phyloP scores from a whole-genome alignment of 1,284 basidiomycete species.

The Anthracocystis walkeri region DNA sequence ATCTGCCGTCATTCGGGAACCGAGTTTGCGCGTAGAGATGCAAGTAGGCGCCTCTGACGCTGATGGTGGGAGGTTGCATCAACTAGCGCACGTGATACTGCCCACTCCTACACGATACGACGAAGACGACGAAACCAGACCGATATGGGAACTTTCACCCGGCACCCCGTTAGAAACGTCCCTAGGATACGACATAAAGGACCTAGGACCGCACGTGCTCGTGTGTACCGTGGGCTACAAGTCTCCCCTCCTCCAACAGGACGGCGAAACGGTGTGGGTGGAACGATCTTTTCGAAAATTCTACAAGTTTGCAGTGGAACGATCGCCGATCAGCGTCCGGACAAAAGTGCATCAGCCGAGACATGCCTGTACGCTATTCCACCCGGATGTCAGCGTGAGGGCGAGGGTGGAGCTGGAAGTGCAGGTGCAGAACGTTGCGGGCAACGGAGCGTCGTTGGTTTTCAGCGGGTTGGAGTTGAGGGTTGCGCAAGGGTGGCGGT shows the following conservation, averaged over 20 bases:
- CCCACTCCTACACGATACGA: conserved; percentile 13
- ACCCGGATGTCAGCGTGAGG: conserved; percentile 36
- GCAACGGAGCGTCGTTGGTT: conserved; percentile 33
- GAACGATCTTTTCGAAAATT: conserved; percentile 63
- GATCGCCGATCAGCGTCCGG: conserved; percentile 60
- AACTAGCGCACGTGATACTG: conserved; percentile 36
- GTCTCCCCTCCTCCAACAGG: background rate
- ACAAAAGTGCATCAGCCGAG: conserved; percentile 65
- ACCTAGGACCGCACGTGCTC: conserved; percentile 63
- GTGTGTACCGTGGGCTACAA: conserved; percentile 66
- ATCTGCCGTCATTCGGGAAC: conserved; percentile 33
- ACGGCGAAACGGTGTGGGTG: conserved; percentile 22
- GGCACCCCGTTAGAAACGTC: conserved; percentile 44
- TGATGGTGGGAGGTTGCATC: conserved; percentile 24
- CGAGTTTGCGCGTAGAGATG: conserved; percentile 62
- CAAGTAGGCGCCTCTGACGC: conserved; percentile 42
- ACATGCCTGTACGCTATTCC: conserved; percentile 29
- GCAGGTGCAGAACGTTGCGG: conserved; percentile 62
- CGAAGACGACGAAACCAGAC: background rate
- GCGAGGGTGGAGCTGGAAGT: conserved; percentile 64
- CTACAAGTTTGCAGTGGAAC: conserved; percentile 56
- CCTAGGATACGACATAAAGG: conserved; percentile 64
- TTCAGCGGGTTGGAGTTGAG: conserved; percentile 55
- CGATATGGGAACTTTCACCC: conserved; percentile 22
- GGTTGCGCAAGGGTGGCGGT: conserved; percentile 31